Base-by-base conservation (phyloP, 495 filamentous ascomycete species). In the Lophiostoma macrostomum region DNA sequence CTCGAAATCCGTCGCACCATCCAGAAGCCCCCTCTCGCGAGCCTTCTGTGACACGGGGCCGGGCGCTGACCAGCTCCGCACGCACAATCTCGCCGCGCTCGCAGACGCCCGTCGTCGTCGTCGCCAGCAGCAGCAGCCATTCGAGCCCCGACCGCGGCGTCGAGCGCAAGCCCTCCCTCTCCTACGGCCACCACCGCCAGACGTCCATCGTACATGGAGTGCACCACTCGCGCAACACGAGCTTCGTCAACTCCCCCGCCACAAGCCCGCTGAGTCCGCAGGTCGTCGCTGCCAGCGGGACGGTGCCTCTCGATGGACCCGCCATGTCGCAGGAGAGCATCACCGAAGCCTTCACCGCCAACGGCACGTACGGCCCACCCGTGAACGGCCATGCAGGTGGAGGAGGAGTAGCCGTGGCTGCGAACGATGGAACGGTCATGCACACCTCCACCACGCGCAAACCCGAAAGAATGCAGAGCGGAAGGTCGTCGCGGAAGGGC, bases 161-260 rank as follows among this genome's bases (percentile, higher is more conserved):
- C 58, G 90, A 93, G 68, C 79, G 89, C 46, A 77, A 78, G 48
- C 75, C 83, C 27, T 87, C 84, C 5, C 75, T 76, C 31, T 68
- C 84, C 11, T 94, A 96, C 71, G 86, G 85, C 37, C 91, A 97
- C 67, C 88, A 95, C 67, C 81, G 93, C 18, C 88, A 98, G 69
- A 89, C 90, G 0, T 96, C 91, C 23, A 95, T 95, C 56, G 89
- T 96, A 37, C 88, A 95, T 80, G 90, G 90, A 51, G 81, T 90
- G 55, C 89, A 91, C 66, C 93, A 98, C 71, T 94, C 90, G 52
- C 83, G 93, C 60, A 95, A 93, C 73, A 83, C 91, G 11, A 86
- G 82, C 63, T 80, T 81, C 66, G 78, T 80, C 38, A 76, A 76
- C 51, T 77, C 82, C n/a, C 73, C 82, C 22, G 75, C 83, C 19